phyloP scores from a whole-genome alignment of 352 stramenopile species.

The Globisporangium cylindrosporum region DNA sequence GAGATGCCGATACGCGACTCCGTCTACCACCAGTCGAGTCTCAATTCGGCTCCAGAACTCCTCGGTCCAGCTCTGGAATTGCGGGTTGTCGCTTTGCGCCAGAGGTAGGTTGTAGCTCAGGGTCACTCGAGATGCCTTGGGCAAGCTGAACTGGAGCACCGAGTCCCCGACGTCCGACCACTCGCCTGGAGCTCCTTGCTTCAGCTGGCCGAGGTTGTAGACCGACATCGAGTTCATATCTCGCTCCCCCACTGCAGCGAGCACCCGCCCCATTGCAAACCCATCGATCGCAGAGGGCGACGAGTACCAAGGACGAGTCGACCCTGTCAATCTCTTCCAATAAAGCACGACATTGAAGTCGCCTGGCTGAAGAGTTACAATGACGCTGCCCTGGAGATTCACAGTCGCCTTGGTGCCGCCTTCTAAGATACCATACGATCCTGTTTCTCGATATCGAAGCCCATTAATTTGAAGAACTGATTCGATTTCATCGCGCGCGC shows the following conservation, averaged over 20 bases:
- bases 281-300: conserved; percentile 54
- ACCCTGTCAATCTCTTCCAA: conserved; percentile 52
- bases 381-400: conserved; percentile 55
- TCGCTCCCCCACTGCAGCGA: conserved; percentile 52
- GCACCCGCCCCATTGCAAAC: conserved; percentile 63
- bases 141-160: conserved; percentile 65
- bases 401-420: conserved; percentile 54
- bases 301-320: conserved; percentile 63
- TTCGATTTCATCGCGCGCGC: conserved; percentile 62
- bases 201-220: conserved; percentile 50
- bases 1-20: conserved; percentile 60
- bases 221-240: conserved; percentile 46
- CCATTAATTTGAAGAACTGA: conserved; percentile 62
- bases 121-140: conserved; percentile 48
- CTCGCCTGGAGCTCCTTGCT: conserved; percentile 25
- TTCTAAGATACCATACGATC: conserved; percentile 55
- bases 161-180: conserved; percentile 82
- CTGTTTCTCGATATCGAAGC: conserved; percentile 62
- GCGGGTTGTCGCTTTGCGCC: conserved; percentile 67
- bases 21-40: conserved; percentile 63
- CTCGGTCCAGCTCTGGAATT: conserved; percentile 51
- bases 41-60: conserved; percentile 53
- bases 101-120: conserved; percentile 77
- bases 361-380: conserved; percentile 59
- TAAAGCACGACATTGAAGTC: conserved; percentile 58